Base-by-base conservation (phyloP, 2,329 filamentous ascomycete genomes). In the Emergomyces africanus region DNA sequence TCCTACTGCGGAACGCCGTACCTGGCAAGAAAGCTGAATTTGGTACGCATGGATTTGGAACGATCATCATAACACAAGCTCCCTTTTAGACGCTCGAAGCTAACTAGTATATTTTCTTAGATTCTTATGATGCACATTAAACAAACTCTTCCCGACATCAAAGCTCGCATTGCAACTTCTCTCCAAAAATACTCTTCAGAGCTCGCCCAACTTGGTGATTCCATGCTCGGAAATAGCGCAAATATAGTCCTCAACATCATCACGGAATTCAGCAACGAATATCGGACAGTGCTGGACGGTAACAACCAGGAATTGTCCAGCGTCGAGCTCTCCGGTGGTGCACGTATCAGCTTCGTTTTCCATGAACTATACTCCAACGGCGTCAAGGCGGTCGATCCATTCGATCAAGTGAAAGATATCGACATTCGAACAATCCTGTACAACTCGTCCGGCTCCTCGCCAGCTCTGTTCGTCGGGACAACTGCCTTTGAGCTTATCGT, bases 41-140 rank as follows among this genome's bases (percentile, higher is more conserved):
- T 99, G 69, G 81, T 83, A 71, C 37, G 76, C 66, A 41, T 35
- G 14, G 14, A 48, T n/a, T n/a, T 39, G 42, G 25, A 48, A 25
- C 10, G 23, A 46, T 46, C 12, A 15, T 55, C n/a, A 4, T 46
- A 18, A 25, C 10, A 20, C 5, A n/a, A 50, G 3, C 1, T 1
- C 14, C 33, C 14, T 30, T 9, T 58, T 23, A 3, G 50, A 2
- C 28, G 6, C 14, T 28, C 33, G 23, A 44, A 44, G 56, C 60
- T 61, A 54, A 62, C 41, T 50, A 61, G 25, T 2, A 3, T 25
- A 20, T 25, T 39, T 28, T 58, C 15, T n/a, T 69, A 83, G 81
- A 97, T 99, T 70, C 82, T 99, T 66, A 97, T 99, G 92, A 99
- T 99, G 94, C 94, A 99, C 79, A 99, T 99, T 80, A 99, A 99